These are phyloP conservation scores for Pestalotiopsis sp. DNA, from an alignment of 2,329 filamentous ascomycete species.

Conservation along the genomic window DNA sequence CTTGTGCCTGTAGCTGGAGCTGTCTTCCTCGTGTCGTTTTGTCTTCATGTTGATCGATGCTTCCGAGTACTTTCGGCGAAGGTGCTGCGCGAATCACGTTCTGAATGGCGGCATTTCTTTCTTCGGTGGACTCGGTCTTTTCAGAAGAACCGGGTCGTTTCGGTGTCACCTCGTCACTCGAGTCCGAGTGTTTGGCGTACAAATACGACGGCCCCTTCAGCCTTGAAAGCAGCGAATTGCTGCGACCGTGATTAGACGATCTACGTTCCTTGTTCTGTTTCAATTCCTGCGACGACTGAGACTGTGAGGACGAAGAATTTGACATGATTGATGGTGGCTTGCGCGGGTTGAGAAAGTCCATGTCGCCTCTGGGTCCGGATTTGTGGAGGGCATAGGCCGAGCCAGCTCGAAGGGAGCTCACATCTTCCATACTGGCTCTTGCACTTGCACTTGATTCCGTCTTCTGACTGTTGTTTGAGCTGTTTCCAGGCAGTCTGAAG, in stretches of 20 bases:
- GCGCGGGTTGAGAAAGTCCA: slow-evolving; percentile 23
- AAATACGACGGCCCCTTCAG: slow-evolving; percentile 35
- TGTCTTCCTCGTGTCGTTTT: slow-evolving; percentile 6
- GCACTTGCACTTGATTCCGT: slow-evolving; percentile 23
- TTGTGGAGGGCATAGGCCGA: slow-evolving; percentile 20
- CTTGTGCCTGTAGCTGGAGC: background rate
- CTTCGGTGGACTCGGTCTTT: slow-evolving; percentile 12
- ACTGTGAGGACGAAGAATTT: slow-evolving; percentile 30
- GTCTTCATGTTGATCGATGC: background rate
- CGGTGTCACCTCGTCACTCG: slow-evolving; percentile 19
- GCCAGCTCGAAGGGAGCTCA: slow-evolving; percentile 15
- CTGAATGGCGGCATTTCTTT: background rate
- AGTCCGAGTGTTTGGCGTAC: slow-evolving; percentile 24
- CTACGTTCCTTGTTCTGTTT: slow-evolving; percentile 21
- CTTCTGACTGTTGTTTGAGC: slow-evolving; percentile 28
- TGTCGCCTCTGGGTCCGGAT: slow-evolving; percentile 19
- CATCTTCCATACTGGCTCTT: slow-evolving; percentile 20
- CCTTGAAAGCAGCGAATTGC: slow-evolving; percentile 33
- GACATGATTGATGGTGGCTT: slow-evolving; percentile 31
- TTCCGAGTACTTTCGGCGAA: background rate
- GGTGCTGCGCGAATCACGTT: background rate
- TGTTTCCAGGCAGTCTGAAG: slow-evolving; percentile 23
- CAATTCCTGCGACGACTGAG: slow-evolving; percentile 32
- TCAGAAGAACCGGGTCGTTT: slow-evolving; percentile 22
- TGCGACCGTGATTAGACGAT: slow-evolving; percentile 29